Conservation (phyloP, 352 stramenopile species). For the Phytophthora palmivora region DNA sequence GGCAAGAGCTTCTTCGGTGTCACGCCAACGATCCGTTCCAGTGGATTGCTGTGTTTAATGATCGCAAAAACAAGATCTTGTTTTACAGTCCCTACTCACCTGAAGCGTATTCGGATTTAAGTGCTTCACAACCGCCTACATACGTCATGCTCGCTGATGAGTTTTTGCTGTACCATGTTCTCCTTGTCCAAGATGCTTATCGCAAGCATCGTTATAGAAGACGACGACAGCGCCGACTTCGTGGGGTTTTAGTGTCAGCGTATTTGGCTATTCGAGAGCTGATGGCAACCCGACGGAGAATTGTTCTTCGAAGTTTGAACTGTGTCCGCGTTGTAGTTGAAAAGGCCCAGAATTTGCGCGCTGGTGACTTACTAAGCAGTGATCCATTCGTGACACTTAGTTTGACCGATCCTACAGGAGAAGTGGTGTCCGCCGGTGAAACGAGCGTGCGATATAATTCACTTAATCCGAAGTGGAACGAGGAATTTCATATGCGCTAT, state of each 20-base stretch:
- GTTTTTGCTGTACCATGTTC: slow-evolving; percentile 66
- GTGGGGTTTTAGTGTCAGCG: slow-evolving; percentile 42
- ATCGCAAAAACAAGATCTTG: slow-evolving; percentile 58
- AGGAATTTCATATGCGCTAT: slow-evolving; percentile 73
- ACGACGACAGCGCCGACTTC: slow-evolving; percentile 29
- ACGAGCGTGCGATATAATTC: slow-evolving; percentile 63
- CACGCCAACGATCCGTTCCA: slow-evolving; percentile 45
- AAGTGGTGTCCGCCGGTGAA: slow-evolving; percentile 47
- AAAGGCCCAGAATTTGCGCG: slow-evolving; percentile 50
- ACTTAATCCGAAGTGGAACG: slow-evolving; percentile 73
- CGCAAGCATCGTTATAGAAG: slow-evolving; percentile 38
- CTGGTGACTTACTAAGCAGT: slow-evolving; percentile 63
- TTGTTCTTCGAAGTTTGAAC: slow-evolving; percentile 49
- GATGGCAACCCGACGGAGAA: slow-evolving; percentile 29
- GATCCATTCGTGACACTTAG: slow-evolving; percentile 68
- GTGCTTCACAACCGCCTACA: slow-evolving; percentile 30
- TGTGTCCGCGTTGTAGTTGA: slow-evolving; percentile 69
- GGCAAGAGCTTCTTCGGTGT: slow-evolving; percentile 18
- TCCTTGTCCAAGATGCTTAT: slow-evolving; percentile 76
- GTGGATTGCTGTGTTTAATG: slow-evolving; percentile 70
- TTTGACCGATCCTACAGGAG: slow-evolving; percentile 28
- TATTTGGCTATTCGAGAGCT: slow-evolving; percentile 37
- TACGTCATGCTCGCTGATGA: slow-evolving; percentile 69
- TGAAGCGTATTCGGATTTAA: slow-evolving; percentile 15
- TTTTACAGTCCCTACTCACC: slow-evolving; percentile 53